Base-by-base conservation (phyloP, 441 rosid species). In the Pelargonium citronellum region DNA sequence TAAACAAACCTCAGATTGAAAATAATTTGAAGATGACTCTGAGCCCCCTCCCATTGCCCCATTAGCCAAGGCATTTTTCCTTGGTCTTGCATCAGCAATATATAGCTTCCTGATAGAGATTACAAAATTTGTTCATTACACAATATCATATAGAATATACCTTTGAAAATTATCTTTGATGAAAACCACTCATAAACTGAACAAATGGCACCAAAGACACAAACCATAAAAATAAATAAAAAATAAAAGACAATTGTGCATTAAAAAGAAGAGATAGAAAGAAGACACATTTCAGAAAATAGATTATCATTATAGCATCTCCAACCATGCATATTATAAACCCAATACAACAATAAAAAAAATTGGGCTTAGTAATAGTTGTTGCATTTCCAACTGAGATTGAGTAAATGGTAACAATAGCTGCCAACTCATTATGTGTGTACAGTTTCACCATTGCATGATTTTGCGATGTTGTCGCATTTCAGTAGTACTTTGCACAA, bases 21-120 rank as follows among this genome's bases (percentile, higher is more conserved):
- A 81, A 85, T 95, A 95, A 76, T 95, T 81, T 69, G 98, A 84
- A 78, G 99, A 90, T 30, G 99, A 95, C 79, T 95, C 98, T 0
- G 97, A 92, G 78, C 99, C 99, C 80, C 99, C 99, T 75, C 99
- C 99, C 95, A 79, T 92, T 69, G 99, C 99, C 41, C 97, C 99
- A 91, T 95, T 95, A 69, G 99, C 99, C 69, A 95, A 82, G 73
- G 98, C 98, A 87, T 95, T 92, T 86, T 90, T 95, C 77, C 96
- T 87, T 30, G 99, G 98, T 81, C 99, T 89, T 67, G 99, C 99
- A 79, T 95, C 99, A 68, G 90, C 98, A 74, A 95, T 92, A 75
- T 92, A 95, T 66, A 95, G 87, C 83, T 95, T 95, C 87, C 99
- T 92, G 70, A 67, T 78, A 78, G 69, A 61, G 71, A 19, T 43